phyloP scores from a whole-genome alignment of 2,329 filamentous ascomycete genomes.

The Venturia nashicola region DNA sequence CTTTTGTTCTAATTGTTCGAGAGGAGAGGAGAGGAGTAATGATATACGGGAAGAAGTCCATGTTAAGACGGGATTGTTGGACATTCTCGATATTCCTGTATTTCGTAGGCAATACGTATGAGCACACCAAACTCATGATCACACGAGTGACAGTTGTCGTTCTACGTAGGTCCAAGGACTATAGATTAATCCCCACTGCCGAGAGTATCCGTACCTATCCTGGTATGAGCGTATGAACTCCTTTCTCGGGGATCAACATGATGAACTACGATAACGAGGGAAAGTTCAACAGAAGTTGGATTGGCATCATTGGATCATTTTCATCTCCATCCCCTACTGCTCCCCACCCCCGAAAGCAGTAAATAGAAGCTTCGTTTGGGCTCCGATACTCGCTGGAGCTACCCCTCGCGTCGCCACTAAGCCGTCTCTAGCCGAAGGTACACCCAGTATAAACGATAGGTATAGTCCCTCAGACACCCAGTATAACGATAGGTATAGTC shows the following conservation, averaged over 20 bases:
- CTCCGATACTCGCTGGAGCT: background rate
- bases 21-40: background rate
- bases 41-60: background rate
- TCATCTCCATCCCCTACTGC: too few species aligned
- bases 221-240: background rate
- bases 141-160: too few species aligned
- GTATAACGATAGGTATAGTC: background rate
- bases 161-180: too few species aligned
- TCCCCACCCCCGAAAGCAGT: background rate
- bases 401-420: background rate
- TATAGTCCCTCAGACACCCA: background rate
- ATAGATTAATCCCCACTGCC: background rate
- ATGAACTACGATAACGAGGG: background rate
- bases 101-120: too few species aligned
- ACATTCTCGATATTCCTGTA: too few species aligned
- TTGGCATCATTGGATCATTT: too few species aligned
- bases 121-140: too few species aligned
- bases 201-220: background rate
- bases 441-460: background rate
- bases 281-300: too few species aligned
- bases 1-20: conserved; percentile 19
- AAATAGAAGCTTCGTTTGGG: background rate
- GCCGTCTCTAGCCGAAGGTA: background rate
- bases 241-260: background rate
- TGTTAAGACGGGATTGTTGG: too few species aligned